Conservation (phyloP, 2,329 filamentous ascomycete species). For the Periglandula ipomoeae region DNA sequence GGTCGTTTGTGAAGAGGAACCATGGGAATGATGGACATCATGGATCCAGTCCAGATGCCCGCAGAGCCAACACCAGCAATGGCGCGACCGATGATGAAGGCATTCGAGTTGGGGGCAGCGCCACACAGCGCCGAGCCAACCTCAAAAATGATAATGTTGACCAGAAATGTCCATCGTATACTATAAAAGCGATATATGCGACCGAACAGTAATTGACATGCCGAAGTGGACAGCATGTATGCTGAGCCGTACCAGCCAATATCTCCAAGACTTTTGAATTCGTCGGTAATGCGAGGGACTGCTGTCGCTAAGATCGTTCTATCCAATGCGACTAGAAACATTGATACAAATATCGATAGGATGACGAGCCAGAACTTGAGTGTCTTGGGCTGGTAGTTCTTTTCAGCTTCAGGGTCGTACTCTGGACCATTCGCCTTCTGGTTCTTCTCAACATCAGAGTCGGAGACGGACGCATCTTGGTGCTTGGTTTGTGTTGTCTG, state of each 20-base stretch:
- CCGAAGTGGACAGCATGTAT: slow-evolving; percentile 50
- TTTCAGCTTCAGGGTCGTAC: slow-evolving; percentile 21
- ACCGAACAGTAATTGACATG: slow-evolving; percentile 43
- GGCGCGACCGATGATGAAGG: slow-evolving; percentile 48
- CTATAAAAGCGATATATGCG: slow-evolving; percentile 46
- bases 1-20: slow-evolving; percentile 52
- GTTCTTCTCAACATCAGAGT: slow-evolving; percentile 13
- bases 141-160: slow-evolving; percentile 42
- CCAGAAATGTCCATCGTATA: slow-evolving; percentile 38
- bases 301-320: slow-evolving; percentile 48
- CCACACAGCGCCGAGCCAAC: slow-evolving; percentile 46
- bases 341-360: slow-evolving; percentile 41
- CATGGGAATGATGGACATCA: slow-evolving; percentile 48
- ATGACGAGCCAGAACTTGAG: slow-evolving; percentile 48
- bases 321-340: slow-evolving; percentile 50
- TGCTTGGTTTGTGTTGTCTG: neutral
- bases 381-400: slow-evolving; percentile 42
- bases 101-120: slow-evolving; percentile 40
- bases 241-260: slow-evolving; percentile 57
- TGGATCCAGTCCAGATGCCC: slow-evolving; percentile 48
- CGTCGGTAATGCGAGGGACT: slow-evolving; percentile 45
- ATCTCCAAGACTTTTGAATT: slow-evolving; percentile 48
- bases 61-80: slow-evolving; percentile 47
- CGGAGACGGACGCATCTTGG: neutral
- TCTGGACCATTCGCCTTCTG: slow-evolving; percentile 8